These are phyloP conservation scores for Trichoderma afroharzianum DNA, from an alignment of 2,329 filamentous ascomycete genomes.

Conservation along the genomic window DNA sequence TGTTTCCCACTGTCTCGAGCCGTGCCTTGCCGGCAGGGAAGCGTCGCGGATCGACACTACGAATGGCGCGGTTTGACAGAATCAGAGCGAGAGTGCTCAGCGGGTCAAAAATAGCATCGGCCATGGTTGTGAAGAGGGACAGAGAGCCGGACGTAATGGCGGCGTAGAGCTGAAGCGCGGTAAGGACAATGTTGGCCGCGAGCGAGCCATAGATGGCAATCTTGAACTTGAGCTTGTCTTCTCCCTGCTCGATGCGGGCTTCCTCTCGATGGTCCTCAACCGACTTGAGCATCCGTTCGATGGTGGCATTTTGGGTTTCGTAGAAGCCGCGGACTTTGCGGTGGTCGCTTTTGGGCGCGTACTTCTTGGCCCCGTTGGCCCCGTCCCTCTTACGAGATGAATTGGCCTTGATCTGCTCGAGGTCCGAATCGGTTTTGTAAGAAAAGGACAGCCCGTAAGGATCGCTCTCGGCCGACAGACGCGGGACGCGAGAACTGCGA, in stretches of 20 bases:
- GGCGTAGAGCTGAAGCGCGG: slow-evolving; percentile 81
- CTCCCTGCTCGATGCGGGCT: slow-evolving; percentile 73
- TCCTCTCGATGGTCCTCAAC: slow-evolving; percentile 86
- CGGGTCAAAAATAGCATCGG: slow-evolving; percentile 91
- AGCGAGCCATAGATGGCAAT: slow-evolving; percentile 67
- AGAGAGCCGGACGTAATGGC: slow-evolving; percentile 85
- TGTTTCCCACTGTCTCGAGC: slow-evolving; percentile 93
- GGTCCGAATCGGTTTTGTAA: slow-evolving; percentile 74
- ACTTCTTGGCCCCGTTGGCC: slow-evolving; percentile 20
- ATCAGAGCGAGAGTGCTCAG: slow-evolving; percentile 85
- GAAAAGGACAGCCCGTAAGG: slow-evolving; percentile 75
- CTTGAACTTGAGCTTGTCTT: slow-evolving; percentile 74
- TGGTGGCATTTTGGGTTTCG: slow-evolving; percentile 86
- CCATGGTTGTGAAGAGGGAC: slow-evolving; percentile 96
- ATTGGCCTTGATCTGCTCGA: slow-evolving; percentile 75
- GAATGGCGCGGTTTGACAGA: slow-evolving; percentile 81
- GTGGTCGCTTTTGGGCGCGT: slow-evolving; percentile 34
- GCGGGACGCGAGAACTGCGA: slow-evolving; percentile 47
- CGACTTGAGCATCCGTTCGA: slow-evolving; percentile 84
- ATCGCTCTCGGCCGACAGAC: slow-evolving; percentile 64
- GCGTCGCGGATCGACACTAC: slow-evolving; percentile 75
- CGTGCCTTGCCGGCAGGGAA: slow-evolving; percentile 92
- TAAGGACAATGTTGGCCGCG: slow-evolving; percentile 74
- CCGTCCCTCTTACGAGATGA: slow-evolving; percentile 70
- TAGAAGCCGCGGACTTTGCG: slow-evolving; percentile 77